Base-by-base conservation (phyloP, 2,329 filamentous ascomycete genomes). In the Colletotrichum viniferum region DNA sequence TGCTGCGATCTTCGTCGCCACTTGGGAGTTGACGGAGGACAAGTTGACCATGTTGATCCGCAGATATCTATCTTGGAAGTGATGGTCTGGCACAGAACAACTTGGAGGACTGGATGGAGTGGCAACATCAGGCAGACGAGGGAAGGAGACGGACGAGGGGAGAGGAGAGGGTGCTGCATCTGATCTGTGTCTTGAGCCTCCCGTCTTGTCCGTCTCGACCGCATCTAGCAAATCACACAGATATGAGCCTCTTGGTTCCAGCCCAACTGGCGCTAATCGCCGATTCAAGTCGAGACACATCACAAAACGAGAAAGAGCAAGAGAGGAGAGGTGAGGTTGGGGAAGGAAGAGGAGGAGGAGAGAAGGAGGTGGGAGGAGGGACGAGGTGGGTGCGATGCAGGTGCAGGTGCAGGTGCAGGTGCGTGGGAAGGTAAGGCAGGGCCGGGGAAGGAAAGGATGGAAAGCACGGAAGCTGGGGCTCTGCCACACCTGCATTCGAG, bases 381-480 rank as follows among this genome's bases (percentile, higher is more conserved):
- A 28, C 30, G 21, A 26, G 38, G 16, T 63, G 30, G 28, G 30
- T 58, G 18, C 18, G 24, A 52, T 18, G 30, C 32, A 60, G 26
- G 52, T 56, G 48, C 32, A 52, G n/a, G 52, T 56, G 48, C 32
- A 67, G 55, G 52, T 56, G 48, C 32, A 67, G 55, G 52, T 63
- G 21, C 24, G 61, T 43, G 36, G 34, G 2, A 48, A 48, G 43
- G 5, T 48, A n/a, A 48, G 43, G 43, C 21, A 48, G 43, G 43
- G 43, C 43, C 43, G 43, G 43, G 43, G 43, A 48, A 48, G 61
- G 61, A 9, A 63, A 24, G 28, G 32, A 63, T 18, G 63, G 34
- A 28, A 56, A 43, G 56, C 18, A 32, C 34, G 30, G 65, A 70
- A 73, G 70, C 66, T 70, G 58, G 66, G 66, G 71, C 71, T 60